A percentile compares a stretch with the other conserved stretches of the same genome.
These are phyloP conservation scores for Lolium rigidum DNA, from an alignment of 176 grass and related monocot genomes.

Conservation along the genomic window DNA sequence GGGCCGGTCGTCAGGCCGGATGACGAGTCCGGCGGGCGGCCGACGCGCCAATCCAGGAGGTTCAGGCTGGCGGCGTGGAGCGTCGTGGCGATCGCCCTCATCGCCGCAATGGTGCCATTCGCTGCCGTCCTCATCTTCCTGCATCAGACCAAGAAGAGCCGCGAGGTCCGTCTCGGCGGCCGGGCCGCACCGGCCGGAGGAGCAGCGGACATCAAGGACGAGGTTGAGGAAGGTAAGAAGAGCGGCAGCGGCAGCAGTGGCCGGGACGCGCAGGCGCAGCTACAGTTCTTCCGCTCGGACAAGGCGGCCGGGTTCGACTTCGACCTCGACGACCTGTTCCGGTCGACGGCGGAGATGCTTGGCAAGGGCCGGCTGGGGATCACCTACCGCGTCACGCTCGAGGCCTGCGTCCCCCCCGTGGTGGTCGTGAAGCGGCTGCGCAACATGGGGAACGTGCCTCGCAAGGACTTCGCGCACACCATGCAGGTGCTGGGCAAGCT, in stretches of 20 bases:
- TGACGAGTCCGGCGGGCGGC: neutral
- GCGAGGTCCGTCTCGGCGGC: constrained; percentile 53
- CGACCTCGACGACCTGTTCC: constrained; percentile 67
- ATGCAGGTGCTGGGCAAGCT: constrained; percentile 83
- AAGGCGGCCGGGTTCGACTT: constrained; percentile 63
- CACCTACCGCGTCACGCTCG: constrained; percentile 73
- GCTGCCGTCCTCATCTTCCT: constrained; percentile 58
- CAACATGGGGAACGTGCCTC: constrained; percentile 63
- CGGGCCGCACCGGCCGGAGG: constrained; percentile 47
- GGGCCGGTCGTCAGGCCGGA: neutral
- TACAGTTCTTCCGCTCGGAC: constrained; percentile 67
- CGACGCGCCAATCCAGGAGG: neutral
- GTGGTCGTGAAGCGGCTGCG: constrained; percentile 86
- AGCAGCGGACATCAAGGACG: constrained; percentile 53
- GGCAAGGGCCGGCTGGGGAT: constrained; percentile 82
- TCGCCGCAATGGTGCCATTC: constrained; percentile 56
- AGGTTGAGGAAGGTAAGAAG: constrained; percentile 39
- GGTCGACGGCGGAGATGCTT: constrained; percentile 77
- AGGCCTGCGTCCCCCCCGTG: constrained; percentile 38
- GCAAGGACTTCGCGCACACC: constrained; percentile 78
- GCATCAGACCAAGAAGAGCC: constrained; percentile 54
- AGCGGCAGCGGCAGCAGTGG: constrained; percentile 43
- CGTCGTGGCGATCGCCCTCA: constrained; percentile 56
- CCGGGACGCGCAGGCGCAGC: constrained; percentile 47
- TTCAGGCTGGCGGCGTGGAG: constrained; percentile 49